A percentile compares a stretch with the other conserved stretches of the same genome.
These are phyloP conservation scores for Tetracentron sinense DNA, from an alignment of 164 flowering plant species.

Conservation along the genomic window DNA sequence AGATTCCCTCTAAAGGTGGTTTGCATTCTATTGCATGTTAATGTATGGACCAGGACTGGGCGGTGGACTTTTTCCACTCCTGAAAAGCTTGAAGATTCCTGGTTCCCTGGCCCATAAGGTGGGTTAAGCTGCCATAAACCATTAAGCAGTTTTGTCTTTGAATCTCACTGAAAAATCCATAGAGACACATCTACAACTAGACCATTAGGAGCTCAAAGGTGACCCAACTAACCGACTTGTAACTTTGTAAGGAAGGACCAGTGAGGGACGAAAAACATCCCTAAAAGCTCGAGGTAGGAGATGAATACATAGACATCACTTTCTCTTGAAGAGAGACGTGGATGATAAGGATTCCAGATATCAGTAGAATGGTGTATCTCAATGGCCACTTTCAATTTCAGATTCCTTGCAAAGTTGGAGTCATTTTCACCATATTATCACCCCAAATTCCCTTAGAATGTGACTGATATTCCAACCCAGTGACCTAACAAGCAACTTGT, in stretches of 20 bases:
- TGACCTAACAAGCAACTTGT: no score
- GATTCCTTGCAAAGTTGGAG: conserved; percentile 16
- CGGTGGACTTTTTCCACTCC: neutral
- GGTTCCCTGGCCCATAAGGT: neutral
- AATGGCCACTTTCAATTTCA: conserved; percentile 20
- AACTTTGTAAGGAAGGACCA: conserved; percentile 15
- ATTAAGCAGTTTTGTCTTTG: neutral
- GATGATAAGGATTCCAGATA: conserved; percentile 23
- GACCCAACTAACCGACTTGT: neutral
- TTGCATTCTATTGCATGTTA: neutral
- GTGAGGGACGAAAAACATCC: neutral
- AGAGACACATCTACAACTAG: neutral
- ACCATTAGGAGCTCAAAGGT: neutral
- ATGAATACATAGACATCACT: conserved; percentile 13
- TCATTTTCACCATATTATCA: conserved; percentile 16
- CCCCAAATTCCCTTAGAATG: neutral
- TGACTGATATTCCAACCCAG: neutral
- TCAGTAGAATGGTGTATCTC: conserved; percentile 4
- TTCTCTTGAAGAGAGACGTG: no score
- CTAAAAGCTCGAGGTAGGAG: conserved; percentile 11
- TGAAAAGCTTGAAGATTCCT: neutral
- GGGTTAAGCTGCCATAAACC: neutral
- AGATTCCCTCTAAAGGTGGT: neutral
- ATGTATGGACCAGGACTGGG: conserved; percentile 3
- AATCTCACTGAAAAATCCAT: neutral